A percentile compares a stretch with the other conserved stretches of the same genome.
These are phyloP conservation scores for Cystobasidium pallidum DNA, from an alignment of 1,284 basidiomycete genomes.

Conservation along the genomic window DNA sequence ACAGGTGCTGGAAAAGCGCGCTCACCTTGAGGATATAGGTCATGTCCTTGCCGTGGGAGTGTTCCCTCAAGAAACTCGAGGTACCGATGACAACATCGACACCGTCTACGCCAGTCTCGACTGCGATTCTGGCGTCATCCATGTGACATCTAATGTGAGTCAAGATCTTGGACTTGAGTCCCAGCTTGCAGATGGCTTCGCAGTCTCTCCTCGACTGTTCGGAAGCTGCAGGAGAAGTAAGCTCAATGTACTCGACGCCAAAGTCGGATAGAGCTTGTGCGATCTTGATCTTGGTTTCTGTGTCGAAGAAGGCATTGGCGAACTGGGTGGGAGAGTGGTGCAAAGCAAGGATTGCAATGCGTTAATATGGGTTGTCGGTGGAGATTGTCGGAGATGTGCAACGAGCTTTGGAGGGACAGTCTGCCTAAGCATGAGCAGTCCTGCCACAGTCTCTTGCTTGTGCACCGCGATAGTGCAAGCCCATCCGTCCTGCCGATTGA, in stretches of 20 bases:
- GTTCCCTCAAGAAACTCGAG: conserved; percentile 97
- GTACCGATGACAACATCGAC: conserved; percentile 99
- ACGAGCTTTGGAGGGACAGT: not conserved
- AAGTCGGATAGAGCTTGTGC: conserved; percentile 94
- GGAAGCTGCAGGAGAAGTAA: conserved; percentile 96
- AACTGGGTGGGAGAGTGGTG: conserved; percentile 65
- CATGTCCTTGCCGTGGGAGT: conserved; percentile 99
- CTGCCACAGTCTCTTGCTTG: too few relatives aligned
- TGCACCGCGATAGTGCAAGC: too few relatives aligned
- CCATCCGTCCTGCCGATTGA: too few relatives aligned
- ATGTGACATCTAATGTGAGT: conserved; percentile 99
- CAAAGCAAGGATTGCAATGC: too few relatives aligned
- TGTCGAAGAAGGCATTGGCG: conserved; percentile 98
- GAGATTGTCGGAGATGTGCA: not conserved
- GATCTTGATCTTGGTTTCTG: conserved; percentile 99
- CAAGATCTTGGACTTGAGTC: conserved; percentile 93
- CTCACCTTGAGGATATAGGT: conserved; percentile 91
- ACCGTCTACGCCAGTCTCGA: conserved; percentile 98
- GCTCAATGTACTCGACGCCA: conserved; percentile 99
- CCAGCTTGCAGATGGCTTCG: conserved; percentile 99
- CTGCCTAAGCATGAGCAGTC: too few relatives aligned
- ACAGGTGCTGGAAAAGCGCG: too few relatives aligned
- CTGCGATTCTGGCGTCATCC: conserved; percentile 98
- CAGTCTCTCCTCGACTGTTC: conserved; percentile 94
- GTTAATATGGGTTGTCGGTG: not conserved